Evolutionary conservation across 2,329 filamentous ascomycete species (phyloP).

Genomic region (Tolypocladium inflatum): DNA sequence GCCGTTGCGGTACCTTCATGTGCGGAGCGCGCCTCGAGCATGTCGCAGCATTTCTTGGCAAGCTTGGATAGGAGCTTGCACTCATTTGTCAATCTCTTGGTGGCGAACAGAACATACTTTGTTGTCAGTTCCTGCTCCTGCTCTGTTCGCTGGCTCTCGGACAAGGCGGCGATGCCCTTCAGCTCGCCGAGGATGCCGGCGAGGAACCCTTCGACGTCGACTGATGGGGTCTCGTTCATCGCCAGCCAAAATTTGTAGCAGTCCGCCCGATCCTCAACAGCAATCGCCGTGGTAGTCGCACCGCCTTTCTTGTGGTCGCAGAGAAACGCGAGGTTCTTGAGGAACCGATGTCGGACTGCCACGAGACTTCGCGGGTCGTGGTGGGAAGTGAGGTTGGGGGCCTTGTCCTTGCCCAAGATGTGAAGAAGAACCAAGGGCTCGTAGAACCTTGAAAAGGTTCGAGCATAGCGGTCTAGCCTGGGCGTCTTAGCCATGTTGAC

Average conservation of each 20-base stretch:
- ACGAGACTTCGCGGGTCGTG: background rate
- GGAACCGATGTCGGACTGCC: slow-evolving; percentile 16
- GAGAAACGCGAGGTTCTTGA: slow-evolving; percentile 31
- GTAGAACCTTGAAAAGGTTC: slow-evolving; percentile 10
- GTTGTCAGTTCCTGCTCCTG: background rate
- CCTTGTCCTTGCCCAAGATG: slow-evolving; percentile 3
- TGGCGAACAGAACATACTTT: slow-evolving; percentile 10
- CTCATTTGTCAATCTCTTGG: slow-evolving; percentile 13
- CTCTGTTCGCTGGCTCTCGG: background rate
- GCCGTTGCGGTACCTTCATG: background rate
- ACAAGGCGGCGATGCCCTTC: background rate
- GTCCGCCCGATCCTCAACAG: slow-evolving; percentile 21
- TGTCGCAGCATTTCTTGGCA: background rate
- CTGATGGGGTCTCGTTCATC: slow-evolving; percentile 20
- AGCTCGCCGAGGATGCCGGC: slow-evolving; percentile 10
- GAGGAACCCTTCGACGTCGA: slow-evolving; percentile 20
- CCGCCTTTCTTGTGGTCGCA: slow-evolving; percentile 38
- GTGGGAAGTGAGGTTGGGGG: background rate
- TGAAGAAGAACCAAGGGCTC: slow-evolving; percentile 11
- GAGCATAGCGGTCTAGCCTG: slow-evolving; percentile 5
- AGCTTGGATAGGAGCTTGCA: slow-evolving; percentile 4
- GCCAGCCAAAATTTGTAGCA: slow-evolving; percentile 33
- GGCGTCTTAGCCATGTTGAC: slow-evolving; percentile 7
- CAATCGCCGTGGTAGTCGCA: slow-evolving; percentile 32
- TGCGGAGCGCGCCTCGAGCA: background rate